phyloP scores from a whole-genome alignment of 2,329 filamentous ascomycete species.

The Colletotrichum lindemuthianum region DNA sequence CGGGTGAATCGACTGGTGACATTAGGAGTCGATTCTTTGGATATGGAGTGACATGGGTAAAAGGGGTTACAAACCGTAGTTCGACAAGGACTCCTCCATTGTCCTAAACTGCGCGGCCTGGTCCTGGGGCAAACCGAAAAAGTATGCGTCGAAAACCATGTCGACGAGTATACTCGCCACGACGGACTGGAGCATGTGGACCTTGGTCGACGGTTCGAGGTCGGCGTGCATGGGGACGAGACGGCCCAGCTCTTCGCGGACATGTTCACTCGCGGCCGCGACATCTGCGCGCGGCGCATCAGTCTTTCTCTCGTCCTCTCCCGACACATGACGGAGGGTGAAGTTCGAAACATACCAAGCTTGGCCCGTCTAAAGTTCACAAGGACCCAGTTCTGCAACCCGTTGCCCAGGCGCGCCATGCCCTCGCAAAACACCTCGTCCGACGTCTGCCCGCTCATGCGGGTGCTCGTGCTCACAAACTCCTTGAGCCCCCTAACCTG shows the following conservation, averaged over 20 bases:
- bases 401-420: conserved; percentile 71
- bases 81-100: conserved; percentile 56
- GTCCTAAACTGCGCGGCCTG: conserved; percentile 61
- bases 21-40: not conserved
- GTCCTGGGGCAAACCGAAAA: conserved; percentile 68
- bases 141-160: conserved; percentile 70
- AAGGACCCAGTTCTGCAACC: conserved; percentile 80
- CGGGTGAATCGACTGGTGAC: conserved; percentile 52
- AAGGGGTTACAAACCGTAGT: conserved; percentile 38
- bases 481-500: conserved; percentile 77
- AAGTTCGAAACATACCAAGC: conserved; percentile 54
- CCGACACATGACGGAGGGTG: too few species aligned
- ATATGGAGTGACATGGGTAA: conserved; percentile 1
- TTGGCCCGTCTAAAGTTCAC: conserved; percentile 73
- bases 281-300: conserved; percentile 51
- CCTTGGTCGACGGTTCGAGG: conserved; percentile 63
- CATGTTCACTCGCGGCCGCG: conserved; percentile 51
- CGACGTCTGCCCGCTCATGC: conserved; percentile 68
- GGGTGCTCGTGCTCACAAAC: conserved; percentile 75
- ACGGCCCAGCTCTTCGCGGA: conserved; percentile 53
- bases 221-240: conserved; percentile 69
- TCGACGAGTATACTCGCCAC: conserved; percentile 70
- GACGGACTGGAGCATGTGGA: conserved; percentile 71
- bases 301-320: not conserved
- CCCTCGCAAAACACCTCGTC: conserved; percentile 74